These are phyloP conservation scores for Fragilaria crotonensis DNA, from an alignment of 108 stramenopile genomes.

Conservation along the genomic window DNA sequence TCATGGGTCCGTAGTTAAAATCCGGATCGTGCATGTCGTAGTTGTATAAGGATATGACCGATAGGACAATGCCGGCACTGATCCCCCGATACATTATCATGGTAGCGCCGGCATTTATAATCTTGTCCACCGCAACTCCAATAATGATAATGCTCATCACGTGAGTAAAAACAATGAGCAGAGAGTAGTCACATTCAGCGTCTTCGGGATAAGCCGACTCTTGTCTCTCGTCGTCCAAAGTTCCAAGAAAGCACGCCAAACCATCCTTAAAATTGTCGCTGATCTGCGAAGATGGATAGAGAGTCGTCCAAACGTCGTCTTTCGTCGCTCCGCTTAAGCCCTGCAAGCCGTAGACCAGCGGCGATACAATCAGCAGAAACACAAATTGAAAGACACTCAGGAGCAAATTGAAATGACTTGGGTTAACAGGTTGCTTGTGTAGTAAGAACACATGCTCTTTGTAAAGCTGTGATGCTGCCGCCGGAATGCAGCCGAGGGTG, in stretches of 20 bases:
- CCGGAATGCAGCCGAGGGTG: constrained; percentile 53
- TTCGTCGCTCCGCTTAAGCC: constrained; percentile 53
- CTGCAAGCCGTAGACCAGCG: constrained; percentile 62
- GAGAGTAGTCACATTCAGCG: constrained; percentile 43
- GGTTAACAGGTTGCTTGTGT: constrained; percentile 71
- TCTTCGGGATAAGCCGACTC: constrained; percentile 45
- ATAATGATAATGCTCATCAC: constrained; percentile 66
- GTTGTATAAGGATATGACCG: constrained; percentile 52
- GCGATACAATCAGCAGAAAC: constrained; percentile 71
- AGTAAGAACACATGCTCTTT: constrained; percentile 69
- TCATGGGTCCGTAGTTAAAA: constrained; percentile 60
- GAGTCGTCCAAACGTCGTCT: constrained; percentile 52
- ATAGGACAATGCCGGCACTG: constrained; percentile 69
- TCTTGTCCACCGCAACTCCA: constrained; percentile 73
- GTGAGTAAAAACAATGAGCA: constrained; percentile 46
- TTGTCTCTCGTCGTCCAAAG: constrained; percentile 41
- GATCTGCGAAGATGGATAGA: constrained; percentile 62
- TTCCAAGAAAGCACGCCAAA: constrained; percentile 62
- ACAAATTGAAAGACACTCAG: constrained; percentile 64
- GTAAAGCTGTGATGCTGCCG: constrained; percentile 74
- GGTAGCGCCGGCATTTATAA: constrained; percentile 50
- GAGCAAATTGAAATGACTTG: constrained; percentile 61
- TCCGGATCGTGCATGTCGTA: constrained; percentile 63
- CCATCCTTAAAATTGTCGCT: constrained; percentile 66
- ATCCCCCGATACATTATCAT: constrained; percentile 76